Evolutionary conservation across 495 filamentous ascomycete genomes (phyloP), one percentile per base, ranked within the genome.

Genomic region (Neurospora tetrasperma): DNA sequence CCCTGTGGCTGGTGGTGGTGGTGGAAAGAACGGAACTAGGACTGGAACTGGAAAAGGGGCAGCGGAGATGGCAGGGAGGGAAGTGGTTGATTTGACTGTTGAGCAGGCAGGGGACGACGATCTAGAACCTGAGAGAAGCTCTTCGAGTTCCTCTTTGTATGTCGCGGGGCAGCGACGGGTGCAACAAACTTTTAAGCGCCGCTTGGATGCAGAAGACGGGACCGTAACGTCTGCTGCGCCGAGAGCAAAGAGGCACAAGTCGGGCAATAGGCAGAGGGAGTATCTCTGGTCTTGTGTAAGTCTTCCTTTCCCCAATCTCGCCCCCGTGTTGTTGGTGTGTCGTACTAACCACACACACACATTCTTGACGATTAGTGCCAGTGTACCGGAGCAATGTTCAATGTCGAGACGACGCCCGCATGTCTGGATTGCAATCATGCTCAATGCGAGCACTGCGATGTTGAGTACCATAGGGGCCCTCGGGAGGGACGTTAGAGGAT

Each of bases 201-300:
- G 54, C 31, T 3, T 16, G 10, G 59, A 46, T 8, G 68, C 31
- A n/a, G 71, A 69, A 3, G 71, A 23, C 8, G 39, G 4, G n/a
- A 1, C 2, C 1, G n/a, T 48, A 5, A 2, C 46, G 4, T 2
- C 14, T 46, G 39, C 14, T 46, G 35, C 42, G 35, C 23, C 18
- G 42, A 39, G 42, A 20, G 74, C 23, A 5, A 75, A 74, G 66
- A 44, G 59, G 35, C 12, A 20, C 20, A 75, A 46, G 74, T 12
- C 2, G 4, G 42, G 54, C 1, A 38, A 6, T 38, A 69, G 44
- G 40, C 69, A 41, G 38, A 42, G 42, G 40, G 70, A 44, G 41
- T 16, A 20, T 11, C 62, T 69, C 2, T 75, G 74, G 74, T 44
- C 44, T 48, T 75, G 74, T 46, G 74, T 75, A 72, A 27, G 72